Evolutionary conservation across 2,329 filamentous ascomycete species (phyloP), one percentile per base, ranked within the genome.

Genomic region (Stromatinia cepivora): DNA sequence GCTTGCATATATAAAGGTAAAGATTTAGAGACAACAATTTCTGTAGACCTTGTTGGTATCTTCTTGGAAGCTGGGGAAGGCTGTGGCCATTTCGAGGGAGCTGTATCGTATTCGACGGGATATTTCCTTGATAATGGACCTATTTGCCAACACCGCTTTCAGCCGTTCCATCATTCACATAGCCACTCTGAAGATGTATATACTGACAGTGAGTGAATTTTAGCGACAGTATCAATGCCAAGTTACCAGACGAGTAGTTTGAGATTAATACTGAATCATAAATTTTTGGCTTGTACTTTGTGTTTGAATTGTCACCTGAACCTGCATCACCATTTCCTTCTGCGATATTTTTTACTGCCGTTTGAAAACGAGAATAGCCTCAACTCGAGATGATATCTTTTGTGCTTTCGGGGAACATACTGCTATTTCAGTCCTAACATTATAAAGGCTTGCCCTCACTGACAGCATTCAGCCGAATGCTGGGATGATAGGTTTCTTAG

Each of bases 381-480:
- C 6, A 48, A 20, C 17, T 22, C 45, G 7, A 48, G 45, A 22
- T 7, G 20, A 20, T 48, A 2, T 7, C 4, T 22, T 22, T 22
- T 9, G 4, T 22, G 45, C 6, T 17, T 48, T 56, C 4, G 9
- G 31, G 22, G 4, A 22, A 56, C n/a, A 56, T n/a, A 36, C 22
- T 25, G 3, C 8, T 17, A 5, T 58, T 20, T 3, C 5, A 3
- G 13, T 22, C 22, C 11, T 3, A 42, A 17, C 13, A 13, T 8
- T 8, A 11, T 50, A 8, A 50, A n/a, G 25, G 8, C 20, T 48
- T 48, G 15, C 7, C 20, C 20, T 48, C 7, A 22, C 4, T 39
- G 11, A 39, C 6, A 25, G 0, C 6, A 42, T 1, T 17, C 2
- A 1, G 0, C 5, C 22, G 1, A 39, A n/a, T 42, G 6, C 9